These are phyloP conservation scores for Lipomyces anomalus DNA, from an alignment of 805 yeast species.

Conservation along the genomic window DNA sequence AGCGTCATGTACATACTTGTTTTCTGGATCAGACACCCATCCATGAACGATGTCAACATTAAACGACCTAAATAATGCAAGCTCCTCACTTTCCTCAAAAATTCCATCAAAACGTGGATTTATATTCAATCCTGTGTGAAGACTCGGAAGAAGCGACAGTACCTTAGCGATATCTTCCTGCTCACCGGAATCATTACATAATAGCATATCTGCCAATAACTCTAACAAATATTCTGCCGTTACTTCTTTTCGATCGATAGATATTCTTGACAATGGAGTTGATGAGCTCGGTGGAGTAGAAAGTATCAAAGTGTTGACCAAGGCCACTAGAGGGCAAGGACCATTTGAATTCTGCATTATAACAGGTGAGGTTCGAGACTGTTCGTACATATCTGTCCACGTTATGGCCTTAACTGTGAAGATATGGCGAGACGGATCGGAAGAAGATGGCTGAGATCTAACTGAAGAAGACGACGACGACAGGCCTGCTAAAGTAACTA, in stretches of 20 bases:
- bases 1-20: slow-evolving; percentile 33
- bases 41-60: slow-evolving; percentile 71
- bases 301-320: slow-evolving; percentile 63
- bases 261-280: slow-evolving; percentile 7
- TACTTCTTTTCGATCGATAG: slow-evolving; percentile 26
- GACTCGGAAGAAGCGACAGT: slow-evolving; percentile 52
- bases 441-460: no score
- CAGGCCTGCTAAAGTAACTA: no score
- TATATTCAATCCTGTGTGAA: slow-evolving; percentile 66
- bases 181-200: slow-evolving; percentile 28
- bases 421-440: no score
- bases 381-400: slow-evolving; percentile 17
- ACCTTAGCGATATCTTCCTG: slow-evolving; percentile 39
- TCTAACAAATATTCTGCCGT: slow-evolving; percentile 42
- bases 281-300: slow-evolving; percentile 33
- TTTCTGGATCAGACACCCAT: slow-evolving; percentile 54
- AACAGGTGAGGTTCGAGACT: slow-evolving; percentile 33
- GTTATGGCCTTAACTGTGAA: slow-evolving; percentile 14
- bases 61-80: slow-evolving; percentile 53
- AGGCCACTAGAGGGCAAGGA: slow-evolving; percentile 80
- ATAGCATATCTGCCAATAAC: slow-evolving; percentile 45
- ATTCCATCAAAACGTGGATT: slow-evolving; percentile 65
- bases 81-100: slow-evolving; percentile 49
- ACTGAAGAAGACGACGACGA: no score
- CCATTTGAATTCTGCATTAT: slow-evolving; percentile 77